Evolutionary conservation across 768 basidiomycete genomes (phyloP).

Genomic region (Galerina marginata): DNA sequence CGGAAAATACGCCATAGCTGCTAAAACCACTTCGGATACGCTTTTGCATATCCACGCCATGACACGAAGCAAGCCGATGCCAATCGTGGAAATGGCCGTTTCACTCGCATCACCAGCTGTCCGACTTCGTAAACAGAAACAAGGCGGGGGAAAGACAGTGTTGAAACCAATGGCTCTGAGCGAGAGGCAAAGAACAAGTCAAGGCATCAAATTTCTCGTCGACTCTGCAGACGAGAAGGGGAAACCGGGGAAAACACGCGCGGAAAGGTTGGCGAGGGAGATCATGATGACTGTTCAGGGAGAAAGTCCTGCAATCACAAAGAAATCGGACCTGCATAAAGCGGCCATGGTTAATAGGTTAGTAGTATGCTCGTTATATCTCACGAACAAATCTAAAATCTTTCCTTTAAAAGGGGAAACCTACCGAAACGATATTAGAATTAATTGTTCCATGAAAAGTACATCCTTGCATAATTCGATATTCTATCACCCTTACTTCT

Average conservation of each 20-base stretch:
- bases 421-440: neutral
- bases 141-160: constrained; percentile 69
- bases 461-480: neutral
- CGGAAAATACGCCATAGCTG: constrained; percentile 69
- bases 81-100: constrained; percentile 79
- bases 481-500: neutral
- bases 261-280: constrained; percentile 80
- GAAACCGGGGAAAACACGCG: constrained; percentile 60
- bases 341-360: constrained; percentile 13
- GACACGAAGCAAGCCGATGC: constrained; percentile 80
- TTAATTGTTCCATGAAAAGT: neutral
- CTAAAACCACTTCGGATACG: constrained; percentile 59
- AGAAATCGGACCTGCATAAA: constrained; percentile 7
- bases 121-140: constrained; percentile 58
- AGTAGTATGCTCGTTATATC: neutral
- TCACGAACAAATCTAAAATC: neutral
- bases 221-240: constrained; percentile 61
- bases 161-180: constrained; percentile 72
- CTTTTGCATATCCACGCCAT: constrained; percentile 75
- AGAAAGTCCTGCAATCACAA: constrained; percentile 40
- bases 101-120: constrained; percentile 73
- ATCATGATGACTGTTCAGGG: constrained; percentile 74
- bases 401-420: neutral
- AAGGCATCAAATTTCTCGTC: constrained; percentile 75
- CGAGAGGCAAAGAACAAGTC: constrained; percentile 79